Evolutionary conservation across 2,329 filamentous ascomycete genomes (phyloP).

Genomic region (Trichoderma arundinaceum): DNA sequence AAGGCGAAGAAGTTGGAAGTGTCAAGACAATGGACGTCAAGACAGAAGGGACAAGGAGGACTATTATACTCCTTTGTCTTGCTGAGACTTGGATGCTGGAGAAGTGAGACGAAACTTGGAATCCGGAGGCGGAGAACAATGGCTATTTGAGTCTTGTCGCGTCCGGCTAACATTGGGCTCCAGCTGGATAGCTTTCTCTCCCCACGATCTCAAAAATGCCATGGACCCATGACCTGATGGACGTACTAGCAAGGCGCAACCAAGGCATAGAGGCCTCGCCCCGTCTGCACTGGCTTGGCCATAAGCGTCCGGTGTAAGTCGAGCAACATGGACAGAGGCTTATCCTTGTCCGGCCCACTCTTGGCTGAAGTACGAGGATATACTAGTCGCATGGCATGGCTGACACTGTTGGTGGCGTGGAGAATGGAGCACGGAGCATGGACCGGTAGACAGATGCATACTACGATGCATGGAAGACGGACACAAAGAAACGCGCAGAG

Average conservation of each 20-base stretch:
- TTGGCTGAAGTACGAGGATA: constrained; percentile 14
- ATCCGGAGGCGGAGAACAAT: constrained; percentile 32
- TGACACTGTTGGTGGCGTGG: constrained; percentile 24
- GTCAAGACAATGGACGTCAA: constrained; percentile 26
- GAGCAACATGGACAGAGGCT: constrained; percentile 6
- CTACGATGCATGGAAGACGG: constrained; percentile 4
- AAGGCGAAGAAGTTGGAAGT: constrained; percentile 16
- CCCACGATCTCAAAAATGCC: constrained; percentile 9
- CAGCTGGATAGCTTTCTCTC: constrained; percentile 9
- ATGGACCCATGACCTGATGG: neutral
- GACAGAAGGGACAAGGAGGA: constrained; percentile 29
- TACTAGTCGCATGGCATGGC: constrained; percentile 15
- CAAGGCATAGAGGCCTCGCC: no score
- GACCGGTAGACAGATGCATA: neutral
- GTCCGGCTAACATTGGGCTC: constrained; percentile 23
- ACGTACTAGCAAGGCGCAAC: neutral
- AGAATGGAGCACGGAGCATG: neutral
- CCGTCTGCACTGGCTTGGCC: neutral
- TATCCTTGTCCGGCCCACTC: constrained; percentile 22
- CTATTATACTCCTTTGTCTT: constrained; percentile 23
- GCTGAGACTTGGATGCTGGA: constrained; percentile 25
- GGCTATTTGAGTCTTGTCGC: constrained; percentile 31
- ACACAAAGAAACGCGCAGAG: neutral
- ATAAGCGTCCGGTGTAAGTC: constrained; percentile 3
- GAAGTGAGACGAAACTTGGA: constrained; percentile 27